Evolutionary conservation across 139 green algal genomes (phyloP).

Genomic region (Chlorella sp.): DNA sequence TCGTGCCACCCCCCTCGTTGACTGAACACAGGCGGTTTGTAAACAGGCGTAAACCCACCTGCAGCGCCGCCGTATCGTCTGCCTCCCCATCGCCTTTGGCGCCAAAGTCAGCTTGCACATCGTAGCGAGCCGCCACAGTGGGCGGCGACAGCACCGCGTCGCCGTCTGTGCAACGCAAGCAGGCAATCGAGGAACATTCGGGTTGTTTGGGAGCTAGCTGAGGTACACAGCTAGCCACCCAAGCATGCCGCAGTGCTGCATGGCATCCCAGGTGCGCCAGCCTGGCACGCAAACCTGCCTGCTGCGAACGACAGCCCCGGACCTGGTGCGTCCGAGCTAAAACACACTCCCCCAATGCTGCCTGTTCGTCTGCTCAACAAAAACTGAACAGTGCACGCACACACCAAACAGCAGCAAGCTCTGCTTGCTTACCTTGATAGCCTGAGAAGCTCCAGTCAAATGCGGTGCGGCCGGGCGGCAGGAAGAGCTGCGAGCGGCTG

Average conservation of each 20-base stretch:
- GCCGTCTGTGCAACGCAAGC: not conserved
- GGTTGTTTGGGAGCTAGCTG: too few relatives aligned
- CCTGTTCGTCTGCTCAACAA: too few relatives aligned
- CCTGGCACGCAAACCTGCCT: too few relatives aligned
- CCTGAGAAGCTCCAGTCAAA: conserved; percentile 28
- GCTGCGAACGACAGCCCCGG: too few relatives aligned
- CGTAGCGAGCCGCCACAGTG: not conserved
- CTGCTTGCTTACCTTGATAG: conserved; percentile 3
- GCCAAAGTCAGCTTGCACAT: not conserved
- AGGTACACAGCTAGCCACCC: not conserved
- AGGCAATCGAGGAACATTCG: not conserved
- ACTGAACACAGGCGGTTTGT: too few relatives aligned
- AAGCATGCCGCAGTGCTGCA: not conserved
- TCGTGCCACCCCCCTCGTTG: too few relatives aligned
- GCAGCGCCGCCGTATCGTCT: conserved; percentile 19
- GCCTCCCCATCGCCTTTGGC: conserved; percentile 6
- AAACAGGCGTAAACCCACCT: not conserved
- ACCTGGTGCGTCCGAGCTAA: too few relatives aligned
- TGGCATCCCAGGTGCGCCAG: not conserved
- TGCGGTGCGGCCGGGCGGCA: not conserved
- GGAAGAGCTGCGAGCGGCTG: not conserved
- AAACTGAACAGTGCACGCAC: too few relatives aligned
- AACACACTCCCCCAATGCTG: too few relatives aligned
- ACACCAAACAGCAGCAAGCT: too few relatives aligned
- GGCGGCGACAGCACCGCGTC: not conserved